A percentile compares a stretch with the other conserved stretches of the same genome.
Conservation (phyloP, 31 red algal species). For the Odonthalia washingtoniensis region DNA sequence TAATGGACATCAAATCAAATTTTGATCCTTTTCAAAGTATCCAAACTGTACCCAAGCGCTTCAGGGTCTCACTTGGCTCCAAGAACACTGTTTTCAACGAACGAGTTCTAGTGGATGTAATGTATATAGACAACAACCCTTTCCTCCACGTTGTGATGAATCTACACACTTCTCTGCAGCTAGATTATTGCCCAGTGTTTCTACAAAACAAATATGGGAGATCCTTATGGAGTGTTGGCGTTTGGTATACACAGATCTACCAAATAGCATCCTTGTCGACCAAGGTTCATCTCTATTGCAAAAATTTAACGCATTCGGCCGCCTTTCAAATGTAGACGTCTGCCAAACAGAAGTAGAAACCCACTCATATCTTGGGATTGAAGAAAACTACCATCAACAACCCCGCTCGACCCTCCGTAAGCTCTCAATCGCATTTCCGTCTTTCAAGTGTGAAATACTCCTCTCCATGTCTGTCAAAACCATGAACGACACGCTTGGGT, state of each 20-base stretch:
- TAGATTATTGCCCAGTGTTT: too few species aligned
- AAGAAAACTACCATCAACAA: constrained; percentile 30
- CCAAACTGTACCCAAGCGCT: constrained; percentile 11
- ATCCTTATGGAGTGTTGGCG: not conserved
- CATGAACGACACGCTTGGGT: constrained; percentile 32
- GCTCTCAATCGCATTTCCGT: not conserved
- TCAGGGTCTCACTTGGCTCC: constrained; percentile 21
- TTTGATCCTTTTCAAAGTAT: constrained; percentile 38
- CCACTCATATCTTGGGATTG: constrained; percentile 29
- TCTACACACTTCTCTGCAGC: too few species aligned
- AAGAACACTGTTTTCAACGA: constrained; percentile 24
- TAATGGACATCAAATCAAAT: not conserved
- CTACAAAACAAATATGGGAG: too few species aligned
- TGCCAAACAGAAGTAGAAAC: constrained; percentile 12
- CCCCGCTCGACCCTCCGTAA: too few species aligned
- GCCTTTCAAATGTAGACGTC: constrained; percentile 20
- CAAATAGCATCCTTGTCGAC: constrained; percentile 35
- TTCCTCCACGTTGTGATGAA: too few species aligned
- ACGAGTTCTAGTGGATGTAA: too few species aligned
- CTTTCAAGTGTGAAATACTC: not conserved
- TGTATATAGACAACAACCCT: too few species aligned
- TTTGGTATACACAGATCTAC: constrained; percentile 8
- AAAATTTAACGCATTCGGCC: constrained; percentile 17
- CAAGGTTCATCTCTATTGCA: too few species aligned
- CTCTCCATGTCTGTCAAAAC: constrained; percentile 10